phyloP scores from a whole-genome alignment of 371 early-diverging fungal species.

The Mortierella sp. region DNA sequence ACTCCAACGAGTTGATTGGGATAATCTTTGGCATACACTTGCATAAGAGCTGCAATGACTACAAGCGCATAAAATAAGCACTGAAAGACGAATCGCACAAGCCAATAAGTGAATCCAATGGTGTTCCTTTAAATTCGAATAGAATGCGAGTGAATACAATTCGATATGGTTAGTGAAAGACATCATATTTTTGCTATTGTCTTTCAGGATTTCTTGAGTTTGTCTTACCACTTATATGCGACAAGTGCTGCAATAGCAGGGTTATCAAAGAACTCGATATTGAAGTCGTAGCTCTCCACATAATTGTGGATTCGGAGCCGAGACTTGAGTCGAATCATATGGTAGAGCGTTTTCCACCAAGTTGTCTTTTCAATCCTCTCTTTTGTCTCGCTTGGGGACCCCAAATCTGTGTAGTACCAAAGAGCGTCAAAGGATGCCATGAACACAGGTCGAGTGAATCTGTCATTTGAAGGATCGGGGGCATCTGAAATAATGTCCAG shows the following conservation, averaged over 20 bases:
- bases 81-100: conserved; percentile 20
- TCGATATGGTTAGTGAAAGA: background rate
- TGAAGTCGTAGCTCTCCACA: conserved; percentile 21
- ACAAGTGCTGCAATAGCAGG: conserved; percentile 32
- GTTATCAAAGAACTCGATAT: conserved; percentile 29
- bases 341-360: conserved; percentile 12
- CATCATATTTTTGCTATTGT: no score
- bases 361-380: background rate
- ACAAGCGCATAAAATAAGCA: conserved; percentile 26
- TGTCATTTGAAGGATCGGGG: conserved; percentile 10
- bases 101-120: conserved; percentile 28
- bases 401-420: background rate
- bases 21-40: conserved; percentile 7
- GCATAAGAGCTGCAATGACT: conserved; percentile 10
- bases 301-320: background rate
- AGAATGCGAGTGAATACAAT: background rate
- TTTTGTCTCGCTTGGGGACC: background rate
- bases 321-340: conserved; percentile 11
- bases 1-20: background rate
- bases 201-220: no score
- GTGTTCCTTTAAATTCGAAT: conserved; percentile 15
- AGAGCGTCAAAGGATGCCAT: conserved; percentile 22
- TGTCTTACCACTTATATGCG: conserved; percentile 30
- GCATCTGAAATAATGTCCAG: background rate
- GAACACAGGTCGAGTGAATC: conserved; percentile 18